A percentile compares a stretch with the other conserved stretches of the same genome.
phyloP scores from a whole-genome alignment of 1,284 basidiomycete species.

The Termitomyces sp. region DNA sequence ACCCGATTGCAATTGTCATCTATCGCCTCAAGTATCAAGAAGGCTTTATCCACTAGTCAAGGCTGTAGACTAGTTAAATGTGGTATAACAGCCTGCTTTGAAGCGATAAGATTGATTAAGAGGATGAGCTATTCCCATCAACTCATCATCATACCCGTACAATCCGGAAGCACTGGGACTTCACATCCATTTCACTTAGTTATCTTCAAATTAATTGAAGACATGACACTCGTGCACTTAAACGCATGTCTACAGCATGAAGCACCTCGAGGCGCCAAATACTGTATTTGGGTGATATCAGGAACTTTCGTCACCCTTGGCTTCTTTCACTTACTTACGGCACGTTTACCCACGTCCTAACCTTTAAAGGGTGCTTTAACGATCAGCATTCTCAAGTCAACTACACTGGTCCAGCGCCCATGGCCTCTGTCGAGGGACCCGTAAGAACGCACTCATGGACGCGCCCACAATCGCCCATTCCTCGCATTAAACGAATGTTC shows the following conservation, averaged over 20 bases:
- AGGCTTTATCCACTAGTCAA: background rate
- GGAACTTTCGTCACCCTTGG: constrained; percentile 8
- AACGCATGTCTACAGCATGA: constrained; percentile 3
- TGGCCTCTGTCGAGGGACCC: constrained; percentile 10
- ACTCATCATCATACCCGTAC: background rate
- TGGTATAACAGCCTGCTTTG: constrained; percentile 2
- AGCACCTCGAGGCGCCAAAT: constrained; percentile 11
- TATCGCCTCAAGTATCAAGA: background rate
- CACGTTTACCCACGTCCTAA: constrained; percentile 5
- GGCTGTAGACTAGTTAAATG: background rate
- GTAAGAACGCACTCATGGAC: constrained; percentile 8
- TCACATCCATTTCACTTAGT: background rate
- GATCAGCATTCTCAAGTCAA: background rate
- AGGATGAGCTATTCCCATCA: background rate
- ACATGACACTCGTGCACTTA: background rate
- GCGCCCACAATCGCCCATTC: constrained; percentile 13
- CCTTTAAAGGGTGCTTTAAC: constrained; percentile 8
- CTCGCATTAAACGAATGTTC: constrained; percentile 15
- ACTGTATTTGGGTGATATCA: constrained; percentile 1
- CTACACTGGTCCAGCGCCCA: background rate
- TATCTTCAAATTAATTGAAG: background rate
- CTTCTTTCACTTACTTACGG: constrained; percentile 10
- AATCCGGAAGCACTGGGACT: background rate
- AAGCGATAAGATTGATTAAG: constrained; percentile 2
- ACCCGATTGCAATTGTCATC: background rate